Percentiles rank a stretch among this genome's conserved stretches.
Evolutionary conservation across 345 rosid species (phyloP).

Genomic region (Eucalyptus globulus): DNA sequence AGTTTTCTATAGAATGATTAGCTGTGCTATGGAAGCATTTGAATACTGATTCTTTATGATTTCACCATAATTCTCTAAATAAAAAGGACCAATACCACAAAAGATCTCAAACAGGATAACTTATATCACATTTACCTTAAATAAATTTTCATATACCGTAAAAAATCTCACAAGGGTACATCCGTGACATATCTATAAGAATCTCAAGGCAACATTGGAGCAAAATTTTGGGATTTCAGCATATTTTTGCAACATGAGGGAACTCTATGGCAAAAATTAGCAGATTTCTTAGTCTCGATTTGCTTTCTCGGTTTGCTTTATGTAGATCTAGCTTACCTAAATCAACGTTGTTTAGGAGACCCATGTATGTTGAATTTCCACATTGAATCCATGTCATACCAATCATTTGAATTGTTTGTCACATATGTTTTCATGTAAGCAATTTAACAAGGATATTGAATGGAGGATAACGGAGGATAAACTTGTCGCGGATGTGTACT

Average conservation of each 20-base stretch:
- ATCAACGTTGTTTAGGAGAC: neutral
- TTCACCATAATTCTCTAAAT: neutral
- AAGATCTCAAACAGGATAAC: neutral
- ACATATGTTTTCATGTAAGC: neutral
- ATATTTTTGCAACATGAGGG: neutral
- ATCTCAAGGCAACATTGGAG: neutral
- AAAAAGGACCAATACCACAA: neutral
- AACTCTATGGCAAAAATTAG: neutral
- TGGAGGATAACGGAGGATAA: neutral
- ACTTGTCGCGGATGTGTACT: neutral
- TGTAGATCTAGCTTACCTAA: neutral
- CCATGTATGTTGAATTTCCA: neutral
- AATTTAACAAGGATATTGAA: neutral
- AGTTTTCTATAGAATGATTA: neutral
- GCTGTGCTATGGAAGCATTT: neutral
- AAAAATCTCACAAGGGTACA: neutral
- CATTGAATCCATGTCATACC: neutral
- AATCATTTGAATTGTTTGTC: neutral
- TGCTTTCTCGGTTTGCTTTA: neutral
- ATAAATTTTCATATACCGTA: accelerated
- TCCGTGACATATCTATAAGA: neutral
- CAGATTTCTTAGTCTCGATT: neutral
- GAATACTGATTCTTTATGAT: neutral
- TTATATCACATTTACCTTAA: neutral
- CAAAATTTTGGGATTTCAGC: neutral